Base-by-base conservation (phyloP, 768 basidiomycete species). In the Dioszegia aurantiaca region DNA sequence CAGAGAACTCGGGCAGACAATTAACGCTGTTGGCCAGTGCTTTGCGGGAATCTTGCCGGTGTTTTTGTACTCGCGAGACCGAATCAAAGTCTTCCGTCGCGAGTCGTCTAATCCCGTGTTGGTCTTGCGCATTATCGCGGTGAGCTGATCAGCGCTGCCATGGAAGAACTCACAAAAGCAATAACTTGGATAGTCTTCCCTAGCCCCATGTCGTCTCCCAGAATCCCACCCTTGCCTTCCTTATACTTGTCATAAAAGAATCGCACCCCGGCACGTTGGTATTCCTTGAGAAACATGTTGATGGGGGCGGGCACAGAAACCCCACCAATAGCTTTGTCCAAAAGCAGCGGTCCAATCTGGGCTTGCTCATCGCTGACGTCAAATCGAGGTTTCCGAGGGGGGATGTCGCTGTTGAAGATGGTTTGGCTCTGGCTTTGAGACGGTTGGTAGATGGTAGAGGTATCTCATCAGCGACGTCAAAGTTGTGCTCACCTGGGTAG, bases 181-280 rank as follows among this genome's bases (percentile, higher is more conserved):
- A 72, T 67, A 40, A 72, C 86, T 75, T 98, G 94, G 21, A 97
- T 91, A 0, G 94, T 98, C 82, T 98, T 98, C 2, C 87, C 94
- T 81, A 79, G 56, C 63, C 90, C 94, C 94, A 98, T 98, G 69
- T 98, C 94, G 72, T 98, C 94, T 4, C 94, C 94, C 3, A 98
- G 81, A 11, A 97, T 73, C 0, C 87, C 93, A 0, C 94, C 94
- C 42, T 80, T 79, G 0, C 81, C 82, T 63, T 86, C 79, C 27
- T 80, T 76, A 70, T 87, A 95, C 44, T 85, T 81, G 14, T 82
- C 79, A 77, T 83, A 95, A 47, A 97, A 82, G 77, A 97, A 97
- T 40, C 80, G 75, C 12, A 88, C 83, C 8, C 94, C 94, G 11
- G 91, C 86, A 31, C 90, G 82, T 69, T 98, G 94, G 68, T 98